Conservation (phyloP, 1,284 basidiomycete species). For the Phenoliferia sp. region DNA sequence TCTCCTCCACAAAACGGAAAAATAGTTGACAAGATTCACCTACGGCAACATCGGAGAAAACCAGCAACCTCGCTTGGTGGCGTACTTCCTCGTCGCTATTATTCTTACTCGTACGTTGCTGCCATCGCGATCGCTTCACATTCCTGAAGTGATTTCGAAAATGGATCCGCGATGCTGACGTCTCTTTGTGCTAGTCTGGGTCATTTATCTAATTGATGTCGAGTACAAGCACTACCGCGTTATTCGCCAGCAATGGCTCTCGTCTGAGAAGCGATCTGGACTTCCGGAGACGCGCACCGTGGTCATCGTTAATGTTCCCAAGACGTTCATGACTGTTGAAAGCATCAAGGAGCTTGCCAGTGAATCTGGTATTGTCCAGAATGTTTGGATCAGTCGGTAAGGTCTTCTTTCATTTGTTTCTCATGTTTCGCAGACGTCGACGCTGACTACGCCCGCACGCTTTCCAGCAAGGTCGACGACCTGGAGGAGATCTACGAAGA, state of each 20-base stretch:
- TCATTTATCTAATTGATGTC: slow-evolving; percentile 70
- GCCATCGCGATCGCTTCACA: too few species aligned
- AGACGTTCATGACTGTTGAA: slow-evolving; percentile 60
- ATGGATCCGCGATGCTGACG: neutral
- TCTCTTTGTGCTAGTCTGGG: slow-evolving; percentile 62
- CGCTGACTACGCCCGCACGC: neutral
- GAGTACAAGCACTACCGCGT: slow-evolving; percentile 79
- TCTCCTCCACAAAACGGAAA: too few species aligned
- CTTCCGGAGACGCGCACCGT: slow-evolving; percentile 81
- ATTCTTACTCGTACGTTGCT: slow-evolving; percentile 59
- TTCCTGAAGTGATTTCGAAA: neutral
- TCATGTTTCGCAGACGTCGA: slow-evolving; percentile 20
- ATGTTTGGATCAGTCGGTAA: slow-evolving; percentile 81
- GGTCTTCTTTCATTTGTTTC: slow-evolving; percentile 26
- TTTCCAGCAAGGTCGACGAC: slow-evolving; percentile 57
- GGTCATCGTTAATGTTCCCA: slow-evolving; percentile 80
- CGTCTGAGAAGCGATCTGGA: slow-evolving; percentile 63
- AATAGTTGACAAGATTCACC: neutral
- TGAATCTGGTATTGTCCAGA: slow-evolving; percentile 74
- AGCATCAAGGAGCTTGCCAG: slow-evolving; percentile 60
- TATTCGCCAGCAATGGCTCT: slow-evolving; percentile 77
- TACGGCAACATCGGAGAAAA: neutral
- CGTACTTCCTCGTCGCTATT: neutral
- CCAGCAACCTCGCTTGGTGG: neutral
- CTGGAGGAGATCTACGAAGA: slow-evolving; percentile 77